These are phyloP conservation scores for Aspergillus conjunctus DNA, from an alignment of 495 filamentous ascomycete genomes.

Conservation along the genomic window DNA sequence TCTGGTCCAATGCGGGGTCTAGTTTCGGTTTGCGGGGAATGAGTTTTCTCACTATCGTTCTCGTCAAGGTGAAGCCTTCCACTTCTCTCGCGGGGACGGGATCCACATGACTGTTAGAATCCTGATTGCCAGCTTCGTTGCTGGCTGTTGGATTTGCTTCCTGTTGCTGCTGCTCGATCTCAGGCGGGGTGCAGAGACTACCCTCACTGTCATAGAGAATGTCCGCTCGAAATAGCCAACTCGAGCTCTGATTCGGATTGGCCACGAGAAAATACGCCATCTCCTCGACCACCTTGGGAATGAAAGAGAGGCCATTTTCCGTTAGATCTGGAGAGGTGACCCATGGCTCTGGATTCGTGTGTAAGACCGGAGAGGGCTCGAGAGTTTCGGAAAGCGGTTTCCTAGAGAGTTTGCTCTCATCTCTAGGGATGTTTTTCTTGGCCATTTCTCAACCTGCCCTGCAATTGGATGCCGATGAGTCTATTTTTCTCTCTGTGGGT, in stretches of 20 bases:
- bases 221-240: slow-evolving; percentile 83
- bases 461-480: background rate
- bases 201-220: slow-evolving; percentile 63
- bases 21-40: slow-evolving; percentile 79
- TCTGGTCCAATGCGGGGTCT: slow-evolving; percentile 75
- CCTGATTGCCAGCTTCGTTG: slow-evolving; percentile 8
- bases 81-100: slow-evolving; percentile 40
- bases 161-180: slow-evolving; percentile 26
- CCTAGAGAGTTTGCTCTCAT: slow-evolving; percentile 32
- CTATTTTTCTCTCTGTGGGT: slow-evolving; percentile 3
- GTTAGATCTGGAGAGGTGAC: slow-evolving; percentile 38
- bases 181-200: slow-evolving; percentile 33
- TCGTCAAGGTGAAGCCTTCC: slow-evolving; percentile 55
- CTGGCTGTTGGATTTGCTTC: background rate
- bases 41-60: slow-evolving; percentile 70
- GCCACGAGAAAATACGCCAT: slow-evolving; percentile 73
- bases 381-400: slow-evolving; percentile 36
- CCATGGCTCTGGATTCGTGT: slow-evolving; percentile 30
- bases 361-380: slow-evolving; percentile 23
- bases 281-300: slow-evolving; percentile 57
- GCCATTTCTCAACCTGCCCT: slow-evolving; percentile 6
- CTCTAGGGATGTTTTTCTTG: slow-evolving; percentile 20
- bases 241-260: slow-evolving; percentile 87
- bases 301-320: slow-evolving; percentile 47
- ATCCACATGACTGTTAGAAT: slow-evolving; percentile 2